Evolutionary conservation across 768 basidiomycete species (phyloP), one percentile per base, ranked within the genome.

Genomic region (Holtermanniella nyarrowii): DNA sequence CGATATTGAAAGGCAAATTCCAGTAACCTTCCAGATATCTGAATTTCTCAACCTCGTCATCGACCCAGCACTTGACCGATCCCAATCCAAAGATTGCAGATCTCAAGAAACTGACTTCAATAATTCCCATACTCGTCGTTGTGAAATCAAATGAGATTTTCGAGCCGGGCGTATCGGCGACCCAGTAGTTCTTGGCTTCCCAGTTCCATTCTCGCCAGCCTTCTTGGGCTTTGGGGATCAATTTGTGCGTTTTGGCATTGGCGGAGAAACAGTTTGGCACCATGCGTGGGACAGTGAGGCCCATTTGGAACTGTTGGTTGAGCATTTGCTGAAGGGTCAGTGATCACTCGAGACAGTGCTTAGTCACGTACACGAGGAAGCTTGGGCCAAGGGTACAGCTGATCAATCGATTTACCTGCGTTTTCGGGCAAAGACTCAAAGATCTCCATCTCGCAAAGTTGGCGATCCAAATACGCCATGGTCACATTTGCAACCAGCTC

Each of bases 201-300:
- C 61, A 61, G 22, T 57, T 61, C 64, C 64, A 66, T n/a, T 56
- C 46, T 24, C 54, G 46, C 62, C 64, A 66, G 42, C 64, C 64
- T n/a, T 55, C 23, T 13, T 49, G 26, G n/a, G 50, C 39, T 4
- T 50, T n/a, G 4, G 63, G 61, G 20, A 50, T 48, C 12, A 66
- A 48, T 16, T 50, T 52, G 41, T 62, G 48, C 26, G 49, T 55
- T n/a, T 45, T 27, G 12, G 60, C 52, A 23, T 61, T 60, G 27
- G 53, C 57, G 3, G 61, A 59, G 43, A 57, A 59, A 45, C 64
- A 66, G 26, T 54, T 53, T 0, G 64, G 64, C 26, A 47, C 22
- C 23, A 66, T 47, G 11, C 27, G 37, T 7, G 57, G 59, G 20
- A 58, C 44, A 4, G 46, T 31, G 46, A 44, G 47, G 26, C 43